These are phyloP conservation scores for Ascomycota sp. DNA, from an alignment of 2,329 filamentous ascomycete genomes.

Conservation along the genomic window DNA sequence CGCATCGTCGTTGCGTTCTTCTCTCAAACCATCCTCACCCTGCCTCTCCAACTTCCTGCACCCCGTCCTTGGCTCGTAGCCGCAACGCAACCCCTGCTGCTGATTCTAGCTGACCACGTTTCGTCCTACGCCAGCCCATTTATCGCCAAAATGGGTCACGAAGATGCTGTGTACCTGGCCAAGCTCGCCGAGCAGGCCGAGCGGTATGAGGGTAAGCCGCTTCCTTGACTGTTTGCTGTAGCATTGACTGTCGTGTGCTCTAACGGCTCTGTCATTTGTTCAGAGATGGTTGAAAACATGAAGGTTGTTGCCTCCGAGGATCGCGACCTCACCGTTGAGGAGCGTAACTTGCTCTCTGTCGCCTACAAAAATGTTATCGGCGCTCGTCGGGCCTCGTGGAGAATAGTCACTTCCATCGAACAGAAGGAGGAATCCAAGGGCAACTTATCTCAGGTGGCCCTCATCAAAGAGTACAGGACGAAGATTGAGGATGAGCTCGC, in stretches of 20 bases:
- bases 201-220: constrained; percentile 83
- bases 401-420: constrained; percentile 96
- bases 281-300: constrained; percentile 99
- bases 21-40: too few relatives aligned
- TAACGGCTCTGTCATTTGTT: constrained; percentile 3
- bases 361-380: constrained; percentile 99
- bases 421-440: constrained; percentile 99
- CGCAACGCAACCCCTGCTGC: too few relatives aligned
- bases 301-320: constrained; percentile 88
- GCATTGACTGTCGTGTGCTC: too few relatives aligned
- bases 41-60: too few relatives aligned
- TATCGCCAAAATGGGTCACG: constrained; percentile 71
- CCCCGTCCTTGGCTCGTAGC: too few relatives aligned
- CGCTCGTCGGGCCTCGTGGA: constrained; percentile 90
- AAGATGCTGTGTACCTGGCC: constrained; percentile 98
- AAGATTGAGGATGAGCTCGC: constrained; percentile 95
- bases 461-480: constrained; percentile 96
- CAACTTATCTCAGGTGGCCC: constrained; percentile 70
- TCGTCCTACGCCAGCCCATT: neutral
- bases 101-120: too few relatives aligned
- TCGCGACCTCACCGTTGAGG: constrained; percentile 70
- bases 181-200: constrained; percentile 99
- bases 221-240: neutral
- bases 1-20: too few relatives aligned
- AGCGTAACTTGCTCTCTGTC: constrained; percentile 92